A percentile compares a stretch with the other conserved stretches of the same genome.
Evolutionary conservation across 441 rosid species (phyloP).

Genomic region (Metrosideros polymorpha): DNA sequence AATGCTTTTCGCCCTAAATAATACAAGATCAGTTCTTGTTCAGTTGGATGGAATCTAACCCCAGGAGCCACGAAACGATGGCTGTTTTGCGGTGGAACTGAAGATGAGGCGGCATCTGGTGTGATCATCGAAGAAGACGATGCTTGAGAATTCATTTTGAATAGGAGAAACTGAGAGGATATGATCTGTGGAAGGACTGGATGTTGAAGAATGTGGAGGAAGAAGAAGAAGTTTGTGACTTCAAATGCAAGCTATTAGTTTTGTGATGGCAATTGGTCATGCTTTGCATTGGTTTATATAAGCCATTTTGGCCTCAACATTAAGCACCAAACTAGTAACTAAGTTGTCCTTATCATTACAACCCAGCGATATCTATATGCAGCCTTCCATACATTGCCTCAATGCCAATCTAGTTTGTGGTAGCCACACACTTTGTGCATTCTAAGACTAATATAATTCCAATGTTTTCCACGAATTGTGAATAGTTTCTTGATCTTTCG

Average conservation of each 20-base stretch:
- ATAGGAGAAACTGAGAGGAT: not conserved
- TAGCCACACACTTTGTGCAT: not conserved
- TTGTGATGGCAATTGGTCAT: not conserved
- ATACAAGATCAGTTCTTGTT: not conserved
- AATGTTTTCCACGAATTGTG: not conserved
- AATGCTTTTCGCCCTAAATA: not conserved
- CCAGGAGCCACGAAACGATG: not conserved
- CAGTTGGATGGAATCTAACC: not conserved
- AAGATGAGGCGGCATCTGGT: not conserved
- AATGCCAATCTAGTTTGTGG: not conserved
- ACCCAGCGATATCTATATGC: not conserved
- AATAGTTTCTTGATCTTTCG: not conserved
- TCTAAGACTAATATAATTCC: not conserved
- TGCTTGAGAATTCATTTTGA: not conserved
- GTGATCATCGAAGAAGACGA: not conserved
- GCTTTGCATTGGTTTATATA: not conserved
- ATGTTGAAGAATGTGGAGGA: not conserved
- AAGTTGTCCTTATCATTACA: not conserved
- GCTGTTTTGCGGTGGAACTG: not conserved
- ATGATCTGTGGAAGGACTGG: not conserved
- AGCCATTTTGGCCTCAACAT: not conserved
- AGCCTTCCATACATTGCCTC: not conserved
- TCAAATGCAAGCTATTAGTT: constrained; percentile 67
- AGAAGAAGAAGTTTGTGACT: constrained; percentile 32
- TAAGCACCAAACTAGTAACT: not conserved